Percentiles rank a stretch among this genome's conserved stretches.
Evolutionary conservation across 129 eudicot genomes (phyloP).

Genomic region (Pittosporum tobira): DNA sequence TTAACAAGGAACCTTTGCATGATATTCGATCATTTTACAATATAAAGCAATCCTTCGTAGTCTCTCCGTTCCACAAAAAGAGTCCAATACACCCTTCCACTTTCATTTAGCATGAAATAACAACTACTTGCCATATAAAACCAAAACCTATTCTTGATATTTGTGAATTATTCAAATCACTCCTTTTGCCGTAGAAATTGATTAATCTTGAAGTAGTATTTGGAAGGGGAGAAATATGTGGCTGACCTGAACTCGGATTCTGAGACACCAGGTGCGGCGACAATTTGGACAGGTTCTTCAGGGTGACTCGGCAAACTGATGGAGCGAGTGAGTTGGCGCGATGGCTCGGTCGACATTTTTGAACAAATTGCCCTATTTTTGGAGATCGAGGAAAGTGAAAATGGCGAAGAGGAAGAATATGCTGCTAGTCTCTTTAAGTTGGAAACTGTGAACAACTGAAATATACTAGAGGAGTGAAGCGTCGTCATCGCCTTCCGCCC

Average conservation of each 20-base stretch:
- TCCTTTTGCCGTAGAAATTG: too few species aligned
- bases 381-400: not conserved
- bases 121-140: too few species aligned
- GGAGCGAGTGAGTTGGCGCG: slow-evolving; percentile 41
- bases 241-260: slow-evolving; percentile 65
- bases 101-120: too few species aligned
- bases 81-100: too few species aligned
- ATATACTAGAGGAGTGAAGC: not conserved
- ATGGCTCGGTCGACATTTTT: slow-evolving; percentile 40
- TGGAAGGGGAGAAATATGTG: too few species aligned
- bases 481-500: not conserved
- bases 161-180: too few species aligned
- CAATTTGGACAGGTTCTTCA: slow-evolving; percentile 44
- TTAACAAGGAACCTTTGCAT: too few species aligned
- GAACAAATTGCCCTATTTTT: slow-evolving; percentile 12
- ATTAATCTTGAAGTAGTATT: too few species aligned
- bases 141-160: too few species aligned
- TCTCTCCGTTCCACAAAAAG: too few species aligned
- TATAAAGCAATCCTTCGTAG: too few species aligned
- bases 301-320: slow-evolving; percentile 57
- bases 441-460: slow-evolving; percentile 11
- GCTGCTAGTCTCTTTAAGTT: slow-evolving; percentile 13
- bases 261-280: slow-evolving; percentile 80
- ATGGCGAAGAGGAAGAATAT: slow-evolving; percentile 10
- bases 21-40: too few species aligned